Evolutionary conservation across 2,329 filamentous ascomycete genomes (phyloP).

Genomic region (Hypoxylon sp.): DNA sequence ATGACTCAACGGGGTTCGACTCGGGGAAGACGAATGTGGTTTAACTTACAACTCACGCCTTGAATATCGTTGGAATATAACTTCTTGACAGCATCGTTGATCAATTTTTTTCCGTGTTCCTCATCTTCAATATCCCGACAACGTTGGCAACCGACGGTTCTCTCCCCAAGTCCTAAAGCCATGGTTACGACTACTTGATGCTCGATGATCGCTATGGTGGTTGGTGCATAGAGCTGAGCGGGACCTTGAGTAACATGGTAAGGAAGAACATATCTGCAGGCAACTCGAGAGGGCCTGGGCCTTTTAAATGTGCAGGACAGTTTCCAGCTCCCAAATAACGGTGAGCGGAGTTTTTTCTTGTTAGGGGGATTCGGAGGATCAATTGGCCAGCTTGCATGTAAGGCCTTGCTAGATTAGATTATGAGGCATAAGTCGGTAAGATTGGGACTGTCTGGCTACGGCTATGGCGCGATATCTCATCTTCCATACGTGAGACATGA

Average conservation of each 20-base stretch:
- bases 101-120: constrained; percentile 27
- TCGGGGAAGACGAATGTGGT: background rate
- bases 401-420: constrained; percentile 18
- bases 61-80: constrained; percentile 3
- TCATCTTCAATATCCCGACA: constrained; percentile 42
- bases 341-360: constrained; percentile 30
- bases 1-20: background rate
- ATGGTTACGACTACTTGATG: constrained; percentile 19
- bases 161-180: constrained; percentile 30
- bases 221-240: constrained; percentile 6
- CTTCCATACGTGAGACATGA: constrained; percentile 31
- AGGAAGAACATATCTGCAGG: constrained; percentile 7
- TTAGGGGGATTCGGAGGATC: constrained; percentile 30
- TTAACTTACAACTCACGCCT: constrained; percentile 18
- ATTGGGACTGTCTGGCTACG: background rate
- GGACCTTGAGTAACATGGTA: background rate
- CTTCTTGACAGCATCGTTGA: constrained; percentile 1
- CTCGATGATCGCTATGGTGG: background rate
- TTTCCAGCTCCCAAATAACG: constrained; percentile 23
- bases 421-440: constrained; percentile 16
- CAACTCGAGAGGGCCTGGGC: constrained; percentile 9
- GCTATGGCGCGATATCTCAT: constrained; percentile 31
- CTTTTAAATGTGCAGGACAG: constrained; percentile 18
- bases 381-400: constrained; percentile 28
- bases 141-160: constrained; percentile 32